A percentile compares a stretch with the other conserved stretches of the same genome.
Conservation (phyloP, 2,329 filamentous ascomycete genomes). For the Beauveria sp. region DNA sequence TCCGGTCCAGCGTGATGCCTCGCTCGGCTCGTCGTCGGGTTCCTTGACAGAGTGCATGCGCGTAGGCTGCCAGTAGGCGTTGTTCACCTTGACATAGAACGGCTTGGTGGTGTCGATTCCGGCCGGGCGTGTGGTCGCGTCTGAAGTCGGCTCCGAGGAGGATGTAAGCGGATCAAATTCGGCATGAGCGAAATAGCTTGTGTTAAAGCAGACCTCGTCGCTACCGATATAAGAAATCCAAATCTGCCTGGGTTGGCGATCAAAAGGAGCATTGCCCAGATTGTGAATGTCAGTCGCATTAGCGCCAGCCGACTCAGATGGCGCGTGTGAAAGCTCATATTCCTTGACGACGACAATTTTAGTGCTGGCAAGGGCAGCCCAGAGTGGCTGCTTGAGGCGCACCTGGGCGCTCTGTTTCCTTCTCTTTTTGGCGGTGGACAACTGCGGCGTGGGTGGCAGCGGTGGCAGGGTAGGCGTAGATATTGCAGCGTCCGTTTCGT, state of each 20-base stretch:
- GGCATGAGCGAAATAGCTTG: slow-evolving; percentile 52
- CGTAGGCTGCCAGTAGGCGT: slow-evolving; percentile 71
- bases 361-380: slow-evolving; percentile 89
- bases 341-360: slow-evolving; percentile 95
- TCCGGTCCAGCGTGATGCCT: slow-evolving; percentile 58
- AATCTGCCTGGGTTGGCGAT: slow-evolving; percentile 61
- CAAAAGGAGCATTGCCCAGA: slow-evolving; percentile 67
- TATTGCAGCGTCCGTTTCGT: not conserved
- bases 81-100: slow-evolving; percentile 72
- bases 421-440: slow-evolving; percentile 65
- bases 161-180: slow-evolving; percentile 25
- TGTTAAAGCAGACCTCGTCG: slow-evolving; percentile 70
- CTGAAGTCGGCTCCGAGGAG: not conserved
- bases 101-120: slow-evolving; percentile 63
- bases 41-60: slow-evolving; percentile 51
- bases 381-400: slow-evolving; percentile 82
- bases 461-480: not conserved
- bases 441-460: slow-evolving; percentile 32
- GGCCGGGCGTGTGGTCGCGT: slow-evolving; percentile 25
- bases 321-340: slow-evolving; percentile 72
- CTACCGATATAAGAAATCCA: slow-evolving; percentile 76
- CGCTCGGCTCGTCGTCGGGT: slow-evolving; percentile 23
- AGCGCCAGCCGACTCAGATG: slow-evolving; percentile 64
- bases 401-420: slow-evolving; percentile 88
- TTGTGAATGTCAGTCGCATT: slow-evolving; percentile 72